Percentiles rank a stretch among this genome's conserved stretches.
phyloP scores from a whole-genome alignment of 2,329 filamentous ascomycete genomes.

The Cyanodermella asteris region DNA sequence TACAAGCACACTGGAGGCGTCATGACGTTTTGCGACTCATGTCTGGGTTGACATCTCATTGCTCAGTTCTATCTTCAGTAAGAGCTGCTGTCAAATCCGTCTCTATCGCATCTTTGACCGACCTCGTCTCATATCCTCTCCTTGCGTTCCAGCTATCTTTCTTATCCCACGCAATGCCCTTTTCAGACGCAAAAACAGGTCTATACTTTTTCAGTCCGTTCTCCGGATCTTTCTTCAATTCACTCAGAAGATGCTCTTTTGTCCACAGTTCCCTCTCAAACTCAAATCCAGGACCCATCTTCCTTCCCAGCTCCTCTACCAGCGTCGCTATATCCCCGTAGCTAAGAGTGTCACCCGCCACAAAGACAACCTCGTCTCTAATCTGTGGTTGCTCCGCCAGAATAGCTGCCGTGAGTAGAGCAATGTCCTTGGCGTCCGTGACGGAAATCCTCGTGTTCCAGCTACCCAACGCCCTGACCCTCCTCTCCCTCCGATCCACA shows the following conservation, averaged over 20 bases:
- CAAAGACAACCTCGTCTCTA: conserved; percentile 28
- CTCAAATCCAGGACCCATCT: conserved; percentile 15
- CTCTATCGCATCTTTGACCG: not conserved
- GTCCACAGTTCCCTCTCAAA: conserved; percentile 31
- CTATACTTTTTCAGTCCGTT: conserved; percentile 37
- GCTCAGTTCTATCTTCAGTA: too few species aligned
- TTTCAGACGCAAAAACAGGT: conserved; percentile 35
- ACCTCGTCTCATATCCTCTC: too few species aligned
- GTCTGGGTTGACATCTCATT: too few species aligned
- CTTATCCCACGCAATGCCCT: conserved; percentile 37
- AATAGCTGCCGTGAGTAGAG: conserved; percentile 33
- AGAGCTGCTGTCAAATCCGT: too few species aligned
- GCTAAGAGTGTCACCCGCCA: conserved; percentile 39
- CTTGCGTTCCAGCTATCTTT: conserved; percentile 17
- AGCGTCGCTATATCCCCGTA: conserved; percentile 33
- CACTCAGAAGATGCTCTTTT: conserved; percentile 20
- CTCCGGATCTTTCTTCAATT: conserved; percentile 24
- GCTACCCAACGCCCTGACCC: conserved; percentile 32
- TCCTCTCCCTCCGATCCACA: conserved; percentile 8
- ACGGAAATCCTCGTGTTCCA: conserved; percentile 43
- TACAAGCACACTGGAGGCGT: too few species aligned
- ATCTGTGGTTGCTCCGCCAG: conserved; percentile 20
- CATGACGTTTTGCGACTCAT: too few species aligned
- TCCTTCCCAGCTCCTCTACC: conserved; percentile 26
- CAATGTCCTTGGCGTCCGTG: conserved; percentile 43